These are phyloP conservation scores for Macrolepiota dolichaula DNA, from an alignment of 768 basidiomycete species.

Conservation along the genomic window DNA sequence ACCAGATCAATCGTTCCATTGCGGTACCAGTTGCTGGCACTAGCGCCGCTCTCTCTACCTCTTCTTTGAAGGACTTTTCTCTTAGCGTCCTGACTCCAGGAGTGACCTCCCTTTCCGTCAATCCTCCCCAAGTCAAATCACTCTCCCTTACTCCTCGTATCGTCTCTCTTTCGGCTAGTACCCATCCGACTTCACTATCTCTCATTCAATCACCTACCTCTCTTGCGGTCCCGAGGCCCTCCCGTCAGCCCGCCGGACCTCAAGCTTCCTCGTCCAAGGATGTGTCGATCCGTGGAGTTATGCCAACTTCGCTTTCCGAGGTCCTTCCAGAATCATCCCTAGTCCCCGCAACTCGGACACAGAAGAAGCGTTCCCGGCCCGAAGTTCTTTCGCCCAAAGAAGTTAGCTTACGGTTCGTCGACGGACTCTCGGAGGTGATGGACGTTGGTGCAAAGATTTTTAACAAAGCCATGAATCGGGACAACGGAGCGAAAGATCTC, in stretches of 20 bases:
- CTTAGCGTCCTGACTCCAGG: constrained; percentile 49
- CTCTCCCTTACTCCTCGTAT: constrained; percentile 18
- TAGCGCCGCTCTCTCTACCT: constrained; percentile 30
- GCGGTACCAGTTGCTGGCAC: constrained; percentile 23
- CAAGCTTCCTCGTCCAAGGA: constrained; percentile 21
- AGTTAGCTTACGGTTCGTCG: constrained; percentile 37
- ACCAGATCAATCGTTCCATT: constrained; percentile 33
- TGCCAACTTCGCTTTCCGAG: constrained; percentile 19
- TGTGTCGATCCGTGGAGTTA: constrained; percentile 19
- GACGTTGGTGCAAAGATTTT: constrained; percentile 45
- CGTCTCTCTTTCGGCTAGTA: constrained; percentile 2
- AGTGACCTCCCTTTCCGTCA: constrained; percentile 38
- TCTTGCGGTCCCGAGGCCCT: not conserved
- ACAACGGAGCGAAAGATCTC: constrained; percentile 51
- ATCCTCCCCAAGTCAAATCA: constrained; percentile 16
- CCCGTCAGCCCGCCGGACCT: constrained; percentile 13
- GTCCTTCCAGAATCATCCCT: constrained; percentile 25
- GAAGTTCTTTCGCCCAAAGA: constrained; percentile 22
- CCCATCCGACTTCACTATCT: constrained; percentile 22
- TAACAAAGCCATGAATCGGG: constrained; percentile 35
- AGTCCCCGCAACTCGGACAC: constrained; percentile 12
- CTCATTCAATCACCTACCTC: constrained; percentile 1
- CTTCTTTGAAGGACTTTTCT: constrained; percentile 47
- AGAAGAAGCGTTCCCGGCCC: constrained; percentile 14
- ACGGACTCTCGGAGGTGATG: constrained; percentile 45